These are phyloP conservation scores for Nothophaeocryptopus gaeumannii DNA, from an alignment of 2,329 filamentous ascomycete genomes.

Conservation along the genomic window DNA sequence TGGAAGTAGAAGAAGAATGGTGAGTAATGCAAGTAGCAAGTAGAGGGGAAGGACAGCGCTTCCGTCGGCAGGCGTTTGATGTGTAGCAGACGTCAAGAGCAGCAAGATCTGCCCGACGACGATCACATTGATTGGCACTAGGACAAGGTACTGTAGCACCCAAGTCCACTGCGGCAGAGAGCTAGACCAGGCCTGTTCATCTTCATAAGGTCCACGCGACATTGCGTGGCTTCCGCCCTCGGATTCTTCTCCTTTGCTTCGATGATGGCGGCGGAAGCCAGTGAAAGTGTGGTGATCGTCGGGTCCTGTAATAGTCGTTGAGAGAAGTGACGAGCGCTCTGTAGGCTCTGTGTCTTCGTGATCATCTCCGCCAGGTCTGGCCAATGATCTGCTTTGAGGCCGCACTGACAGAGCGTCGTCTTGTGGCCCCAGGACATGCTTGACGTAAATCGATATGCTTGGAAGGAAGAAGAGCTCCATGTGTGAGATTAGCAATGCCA, in stretches of 20 bases:
- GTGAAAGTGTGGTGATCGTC: no score
- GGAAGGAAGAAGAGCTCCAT: conserved; percentile 74
- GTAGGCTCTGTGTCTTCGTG: conserved; percentile 37
- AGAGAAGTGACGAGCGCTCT: conserved; percentile 51
- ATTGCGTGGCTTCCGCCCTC: no score
- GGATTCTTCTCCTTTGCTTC: no score
- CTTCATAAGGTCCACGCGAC: conserved; percentile 49
- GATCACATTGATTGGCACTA: conserved; percentile 75
- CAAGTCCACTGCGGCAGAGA: conserved; percentile 79
- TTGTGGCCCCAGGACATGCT: conserved; percentile 46
- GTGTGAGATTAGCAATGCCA: conserved; percentile 72
- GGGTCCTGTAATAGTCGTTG: no score
- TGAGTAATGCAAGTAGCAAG: conserved; percentile 64
- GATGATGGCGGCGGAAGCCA: no score
- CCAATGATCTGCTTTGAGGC: conserved; percentile 29
- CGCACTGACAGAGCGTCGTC: conserved; percentile 24
- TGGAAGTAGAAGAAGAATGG: conserved; percentile 71
- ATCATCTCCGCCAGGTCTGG: conserved; percentile 17
- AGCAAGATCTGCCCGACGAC: conserved; percentile 74
- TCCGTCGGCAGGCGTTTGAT: conserved; percentile 83
- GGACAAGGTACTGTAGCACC: conserved; percentile 78
- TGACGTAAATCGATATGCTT: conserved; percentile 67
- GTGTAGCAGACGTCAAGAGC: conserved; percentile 66
- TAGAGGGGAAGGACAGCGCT: conserved; percentile 70
- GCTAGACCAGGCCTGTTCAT: conserved; percentile 84